Conservation (phyloP, 2,329 filamentous ascomycete genomes). For the Penicillium olsonii region DNA sequence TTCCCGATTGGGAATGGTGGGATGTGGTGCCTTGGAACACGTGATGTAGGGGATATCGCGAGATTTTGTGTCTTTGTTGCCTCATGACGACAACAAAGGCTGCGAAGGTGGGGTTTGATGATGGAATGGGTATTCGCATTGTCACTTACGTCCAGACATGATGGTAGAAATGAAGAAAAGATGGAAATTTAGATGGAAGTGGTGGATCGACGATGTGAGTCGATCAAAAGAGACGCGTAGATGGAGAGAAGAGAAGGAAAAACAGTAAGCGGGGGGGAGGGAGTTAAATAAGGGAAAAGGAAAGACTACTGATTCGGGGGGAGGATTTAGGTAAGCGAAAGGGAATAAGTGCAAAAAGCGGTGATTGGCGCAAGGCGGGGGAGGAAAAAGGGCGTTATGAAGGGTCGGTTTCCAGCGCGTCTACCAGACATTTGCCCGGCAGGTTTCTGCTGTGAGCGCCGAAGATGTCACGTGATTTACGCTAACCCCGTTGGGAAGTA, state of each 20-base stretch:
- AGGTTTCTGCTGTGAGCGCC: no score
- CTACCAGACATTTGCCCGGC: slow-evolving; percentile 15
- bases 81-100: slow-evolving; percentile 9
- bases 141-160: slow-evolving; percentile 47
- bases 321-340: slow-evolving; percentile 27
- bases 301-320: slow-evolving; percentile 34
- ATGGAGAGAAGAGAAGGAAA: slow-evolving; percentile 17
- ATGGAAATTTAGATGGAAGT: slow-evolving; percentile 16
- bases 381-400: slow-evolving; percentile 42
- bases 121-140: slow-evolving; percentile 4
- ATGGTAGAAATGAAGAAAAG: slow-evolving; percentile 21
- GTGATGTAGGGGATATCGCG: slow-evolving; percentile 26
- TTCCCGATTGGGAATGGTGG: slow-evolving; percentile 13
- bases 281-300: slow-evolving; percentile 34
- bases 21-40: slow-evolving; percentile 25
- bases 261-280: slow-evolving; percentile 15
- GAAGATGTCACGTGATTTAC: slow-evolving; percentile 25
- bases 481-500: slow-evolving; percentile 3
- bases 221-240: slow-evolving; percentile 18
- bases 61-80: slow-evolving; percentile 4
- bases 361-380: slow-evolving; percentile 37
- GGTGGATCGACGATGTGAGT: slow-evolving; percentile 2
- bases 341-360: slow-evolving; percentile 22
- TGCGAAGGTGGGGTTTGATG: not conserved
- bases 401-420: slow-evolving; percentile 39